Conservation (phyloP, 257 asterid genomes). For the Solanum ossicruentum region DNA sequence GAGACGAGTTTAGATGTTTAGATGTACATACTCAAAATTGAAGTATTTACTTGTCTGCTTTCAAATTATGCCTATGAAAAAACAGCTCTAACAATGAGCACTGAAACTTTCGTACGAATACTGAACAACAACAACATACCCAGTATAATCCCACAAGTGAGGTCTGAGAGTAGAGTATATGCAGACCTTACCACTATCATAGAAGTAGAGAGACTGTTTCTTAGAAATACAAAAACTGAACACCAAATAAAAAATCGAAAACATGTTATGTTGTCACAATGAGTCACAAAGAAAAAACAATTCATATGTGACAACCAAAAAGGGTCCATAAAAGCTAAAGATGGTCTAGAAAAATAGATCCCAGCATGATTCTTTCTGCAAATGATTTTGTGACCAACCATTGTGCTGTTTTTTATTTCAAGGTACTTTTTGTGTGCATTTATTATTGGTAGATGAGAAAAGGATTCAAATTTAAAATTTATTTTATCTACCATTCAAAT, state of each 20-base stretch:
- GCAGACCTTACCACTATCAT: no score
- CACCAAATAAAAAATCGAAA: not conserved
- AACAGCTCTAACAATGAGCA: not conserved
- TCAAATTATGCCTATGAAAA: not conserved
- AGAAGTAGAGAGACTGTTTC: no score
- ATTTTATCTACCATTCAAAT: not conserved
- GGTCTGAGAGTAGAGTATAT: no score
- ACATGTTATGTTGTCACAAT: not conserved
- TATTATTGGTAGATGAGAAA: not conserved
- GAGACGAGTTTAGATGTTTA: not conserved
- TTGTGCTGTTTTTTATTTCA: not conserved
- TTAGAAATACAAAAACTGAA: no score
- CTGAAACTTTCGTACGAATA: not conserved
- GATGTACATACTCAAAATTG: not conserved
- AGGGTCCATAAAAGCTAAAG: constrained; percentile 1
- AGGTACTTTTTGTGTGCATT: not conserved
- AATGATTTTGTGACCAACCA: not conserved
- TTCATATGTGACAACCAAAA: not conserved
- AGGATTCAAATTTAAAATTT: not conserved
- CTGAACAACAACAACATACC: no score
- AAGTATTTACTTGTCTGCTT: not conserved
- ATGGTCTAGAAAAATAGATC: not conserved
- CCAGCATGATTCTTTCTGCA: not conserved
- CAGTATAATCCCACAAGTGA: no score
- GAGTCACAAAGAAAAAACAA: not conserved